Evolutionary conservation across 192 early-diverging fungal species (phyloP).

Genomic region (Entrophospora sp.): DNA sequence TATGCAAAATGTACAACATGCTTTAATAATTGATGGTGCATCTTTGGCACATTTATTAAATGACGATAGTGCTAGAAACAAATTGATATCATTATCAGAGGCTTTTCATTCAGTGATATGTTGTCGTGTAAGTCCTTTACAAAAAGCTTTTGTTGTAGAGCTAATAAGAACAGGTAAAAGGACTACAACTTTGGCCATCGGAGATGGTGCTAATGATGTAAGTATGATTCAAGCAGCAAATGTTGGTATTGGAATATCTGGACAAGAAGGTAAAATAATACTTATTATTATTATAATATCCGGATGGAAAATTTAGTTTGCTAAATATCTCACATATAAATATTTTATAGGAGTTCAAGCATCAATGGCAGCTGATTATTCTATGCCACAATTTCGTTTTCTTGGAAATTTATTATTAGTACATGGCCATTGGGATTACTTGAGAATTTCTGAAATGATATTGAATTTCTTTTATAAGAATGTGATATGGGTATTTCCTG

Average conservation of each 20-base stretch:
- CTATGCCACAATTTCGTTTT: conserved; percentile 86
- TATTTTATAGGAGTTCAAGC: conserved; percentile 69
- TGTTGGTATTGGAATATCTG: conserved; percentile 67
- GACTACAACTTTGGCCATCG: conserved; percentile 58
- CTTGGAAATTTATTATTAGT: conserved; percentile 79
- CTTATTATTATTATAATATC: too few species aligned
- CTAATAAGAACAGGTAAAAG: conserved; percentile 72
- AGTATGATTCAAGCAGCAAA: conserved; percentile 98
- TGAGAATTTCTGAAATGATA: conserved; percentile 82
- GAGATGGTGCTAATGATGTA: conserved; percentile 84
- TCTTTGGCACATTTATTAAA: conserved; percentile 37
- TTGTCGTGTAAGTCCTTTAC: conserved; percentile 84
- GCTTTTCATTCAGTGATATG: conserved; percentile 80
- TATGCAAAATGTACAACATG: conserved; percentile 35
- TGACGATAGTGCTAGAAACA: conserved; percentile 42
- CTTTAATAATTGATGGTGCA: conserved; percentile 79
- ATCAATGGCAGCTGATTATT: conserved; percentile 88
- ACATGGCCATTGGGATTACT: conserved; percentile 87
- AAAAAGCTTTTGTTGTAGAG: conserved; percentile 91
- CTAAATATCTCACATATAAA: not conserved
- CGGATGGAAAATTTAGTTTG: conserved; percentile 18
- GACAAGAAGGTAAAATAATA: conserved; percentile 72
- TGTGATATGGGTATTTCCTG: conserved; percentile 80
- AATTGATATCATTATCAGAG: conserved; percentile 62
- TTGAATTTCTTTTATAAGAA: conserved; percentile 96